Evolutionary conservation across 2,329 filamentous ascomycete genomes (phyloP), one percentile per base, ranked within the genome.

Genomic region (Hymenoscyphus linearis): DNA sequence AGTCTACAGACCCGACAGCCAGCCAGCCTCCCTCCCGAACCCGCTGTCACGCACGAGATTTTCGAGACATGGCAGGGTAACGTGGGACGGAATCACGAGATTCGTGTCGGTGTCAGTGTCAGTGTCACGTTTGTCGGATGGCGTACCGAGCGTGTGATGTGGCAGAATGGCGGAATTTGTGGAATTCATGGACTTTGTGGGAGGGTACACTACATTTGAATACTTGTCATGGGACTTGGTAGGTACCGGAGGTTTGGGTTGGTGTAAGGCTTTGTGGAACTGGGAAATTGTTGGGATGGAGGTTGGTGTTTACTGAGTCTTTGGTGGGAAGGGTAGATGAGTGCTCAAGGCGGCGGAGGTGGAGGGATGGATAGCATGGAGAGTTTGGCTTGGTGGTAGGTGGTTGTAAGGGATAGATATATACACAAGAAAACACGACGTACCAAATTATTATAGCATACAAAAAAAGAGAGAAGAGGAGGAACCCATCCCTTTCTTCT

Each of bases 31-130:
- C 18, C 37, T 44, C 37, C 18, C 40, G 18, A 7, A 50, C 22
- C 44, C 44, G 44, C 44, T 50, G 44, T 50, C 44, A 50, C 18
- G 44, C 44, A 50, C 44, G 44, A 50, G 44, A 50, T 50, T 50
- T 4, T 50, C 44, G 18, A 18, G 7, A n/a, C 37, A 5, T 5
- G 18, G 44, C 13, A 50, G 18, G 13, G 22, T 22, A 22, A 25
- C 22, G 18, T 18, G 18, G 22, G 44, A 50, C 44, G 22, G 44
- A 13, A 50, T 25, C 18, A 13, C 44, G 44, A 50, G 44, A 12
- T n/a, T n/a, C n/a, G 44, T n/a, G 22, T 50, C 25, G 13, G 18
- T 50, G 9, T 50, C 22, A 12, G 44, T n/a, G 22, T 50, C 25
- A 13, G 18, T 50, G 9, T 50, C 22, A 22, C 22, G 44, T 22